These are phyloP conservation scores for Biancaea sappan DNA, from an alignment of 306 rosid genomes.

Conservation along the genomic window DNA sequence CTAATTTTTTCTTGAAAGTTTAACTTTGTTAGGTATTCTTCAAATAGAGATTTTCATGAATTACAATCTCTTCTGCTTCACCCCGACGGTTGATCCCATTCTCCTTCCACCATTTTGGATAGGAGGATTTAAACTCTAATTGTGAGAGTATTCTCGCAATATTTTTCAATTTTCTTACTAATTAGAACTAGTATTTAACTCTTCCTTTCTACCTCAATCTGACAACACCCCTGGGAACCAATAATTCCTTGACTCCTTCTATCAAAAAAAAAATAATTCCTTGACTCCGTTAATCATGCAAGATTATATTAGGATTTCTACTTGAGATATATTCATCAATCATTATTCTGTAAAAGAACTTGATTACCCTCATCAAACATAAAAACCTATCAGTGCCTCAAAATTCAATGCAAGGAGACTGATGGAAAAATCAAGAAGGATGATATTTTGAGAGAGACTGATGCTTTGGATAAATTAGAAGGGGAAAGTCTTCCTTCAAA, in stretches of 20 bases:
- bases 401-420: neutral
- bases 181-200: too few species aligned
- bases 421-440: neutral
- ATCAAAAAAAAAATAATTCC: neutral
- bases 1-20: neutral
- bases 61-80: neutral
- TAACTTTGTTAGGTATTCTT: neutral
- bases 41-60: neutral
- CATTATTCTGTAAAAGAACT: neutral
- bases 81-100: neutral
- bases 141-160: neutral
- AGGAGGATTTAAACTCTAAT: neutral
- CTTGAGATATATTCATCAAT: neutral
- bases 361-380: slow-evolving; percentile 12
- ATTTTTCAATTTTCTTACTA: neutral
- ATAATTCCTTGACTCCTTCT: neutral
- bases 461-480: neutral
- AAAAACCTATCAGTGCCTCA: neutral
- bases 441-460: neutral
- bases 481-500: too few species aligned
- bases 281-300: neutral
- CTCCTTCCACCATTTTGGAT: neutral
- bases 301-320: neutral
- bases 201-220: neutral
- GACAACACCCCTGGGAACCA: neutral